A percentile compares a stretch with the other conserved stretches of the same genome.
Conservation (phyloP, 768 basidiomycete genomes). For the Psilocybe cubensis region DNA sequence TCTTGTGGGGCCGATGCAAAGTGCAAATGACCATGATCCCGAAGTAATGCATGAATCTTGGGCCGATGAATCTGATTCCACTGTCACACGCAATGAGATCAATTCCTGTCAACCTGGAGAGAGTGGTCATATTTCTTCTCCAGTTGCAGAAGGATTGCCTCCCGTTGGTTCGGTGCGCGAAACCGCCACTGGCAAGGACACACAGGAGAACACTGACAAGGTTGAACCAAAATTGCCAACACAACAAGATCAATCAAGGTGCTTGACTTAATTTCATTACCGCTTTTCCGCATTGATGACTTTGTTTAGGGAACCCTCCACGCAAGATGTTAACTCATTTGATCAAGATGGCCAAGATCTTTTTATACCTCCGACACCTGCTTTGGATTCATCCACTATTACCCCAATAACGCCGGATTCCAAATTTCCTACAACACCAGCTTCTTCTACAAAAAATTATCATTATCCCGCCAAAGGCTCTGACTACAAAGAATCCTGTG, state of each 20-base stretch:
- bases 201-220: neutral
- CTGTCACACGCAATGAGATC: neutral
- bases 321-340: neutral
- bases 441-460: conserved; percentile 36
- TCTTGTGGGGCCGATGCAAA: neutral
- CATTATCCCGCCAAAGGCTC: conserved; percentile 22
- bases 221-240: neutral
- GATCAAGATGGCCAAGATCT: conserved; percentile 37
- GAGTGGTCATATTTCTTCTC: neutral
- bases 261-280: neutral
- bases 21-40: neutral
- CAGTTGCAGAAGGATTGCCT: neutral
- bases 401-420: conserved; percentile 55
- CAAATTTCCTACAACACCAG: conserved; percentile 53
- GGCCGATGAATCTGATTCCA: neutral
- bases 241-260: too few species aligned
- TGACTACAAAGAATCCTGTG: conserved; percentile 23
- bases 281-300: neutral
- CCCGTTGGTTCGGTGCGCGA: neutral
- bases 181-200: neutral
- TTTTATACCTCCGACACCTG: conserved; percentile 45
- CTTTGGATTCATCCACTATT: conserved; percentile 49
- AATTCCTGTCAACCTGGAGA: neutral
- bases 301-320: neutral
- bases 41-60: neutral